Evolutionary conservation across 2,329 filamentous ascomycete species (phyloP), one percentile per base, ranked within the genome.

Genomic region (Phialophora tarda): DNA sequence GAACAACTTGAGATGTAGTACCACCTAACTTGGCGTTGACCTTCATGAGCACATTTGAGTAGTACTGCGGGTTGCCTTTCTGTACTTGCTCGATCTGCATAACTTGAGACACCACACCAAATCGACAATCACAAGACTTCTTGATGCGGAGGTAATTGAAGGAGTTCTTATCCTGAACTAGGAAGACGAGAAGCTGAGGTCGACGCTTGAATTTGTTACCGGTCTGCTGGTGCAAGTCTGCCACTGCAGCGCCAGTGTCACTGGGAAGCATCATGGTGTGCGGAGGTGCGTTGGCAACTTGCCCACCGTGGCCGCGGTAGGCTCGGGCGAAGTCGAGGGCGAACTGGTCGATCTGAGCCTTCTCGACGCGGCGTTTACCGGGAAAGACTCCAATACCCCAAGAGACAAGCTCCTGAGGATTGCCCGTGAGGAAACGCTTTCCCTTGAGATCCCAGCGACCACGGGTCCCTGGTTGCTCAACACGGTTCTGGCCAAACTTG

Each of bases 11-110:
- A 67, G 80, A 88, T 0, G 92, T 97, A 0, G 87, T 85, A 5
- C 95, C 95, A 14, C 95, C 95, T 2, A 99, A 85, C 81, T 99
- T 99, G 3, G 92, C 91, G 73, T 99, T 98, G 71, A 99, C 88
- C 81, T 99, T 99, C 92, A 99, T 95, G 70, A 88, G 86, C 0
- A 99, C 92, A 69, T 99, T 99, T 0, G 91, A 95, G 74, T 91
- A 90, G 78, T 98, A 98, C 74, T 99, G 95, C 0, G 85, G 84
- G 24, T 90, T 87, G 17, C 86, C 86, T 75, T 89, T 90, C 44
- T 80, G 73, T 0, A 94, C 91, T 66, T 96, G 90, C 0, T 80
- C 80, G 2, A 83, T 81, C 71, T 93, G 89, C n/a, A 98, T 75
- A 69, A 93, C 90, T 76, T 98, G 95, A 0, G 92, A 92, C 0